These are phyloP conservation scores for Zhuliangozyma parablackwelliae DNA, from an alignment of 1,139 yeast genomes.

Conservation along the genomic window DNA sequence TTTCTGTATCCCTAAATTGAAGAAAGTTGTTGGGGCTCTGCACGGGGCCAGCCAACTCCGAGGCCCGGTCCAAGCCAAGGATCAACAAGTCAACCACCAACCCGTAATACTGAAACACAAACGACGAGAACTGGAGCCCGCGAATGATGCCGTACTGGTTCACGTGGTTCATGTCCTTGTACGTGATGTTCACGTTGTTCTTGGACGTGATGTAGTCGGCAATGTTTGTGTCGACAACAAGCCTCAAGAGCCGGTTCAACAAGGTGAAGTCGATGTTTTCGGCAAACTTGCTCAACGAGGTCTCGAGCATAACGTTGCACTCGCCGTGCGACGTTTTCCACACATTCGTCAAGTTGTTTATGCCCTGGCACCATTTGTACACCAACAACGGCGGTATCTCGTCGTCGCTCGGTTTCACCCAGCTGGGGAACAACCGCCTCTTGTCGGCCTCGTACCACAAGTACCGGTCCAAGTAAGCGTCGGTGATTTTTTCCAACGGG, in stretches of 20 bases:
- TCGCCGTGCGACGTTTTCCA: slow-evolving; percentile 80
- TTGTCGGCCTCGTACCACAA: slow-evolving; percentile 95
- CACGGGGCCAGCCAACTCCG: slow-evolving; percentile 79
- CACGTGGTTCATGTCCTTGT: slow-evolving; percentile 92
- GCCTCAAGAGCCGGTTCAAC: slow-evolving; percentile 71
- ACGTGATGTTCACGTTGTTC: slow-evolving; percentile 75
- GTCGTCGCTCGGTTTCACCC: slow-evolving; percentile 94
- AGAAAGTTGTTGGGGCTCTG: slow-evolving; percentile 71
- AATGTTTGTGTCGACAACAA: slow-evolving; percentile 82
- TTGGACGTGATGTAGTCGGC: slow-evolving; percentile 95
- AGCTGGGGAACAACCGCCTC: slow-evolving; percentile 83
- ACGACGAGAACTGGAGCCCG: slow-evolving; percentile 88
- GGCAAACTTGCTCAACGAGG: slow-evolving; percentile 62
- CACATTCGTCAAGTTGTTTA: slow-evolving; percentile 69
- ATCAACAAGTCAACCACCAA: slow-evolving; percentile 75
- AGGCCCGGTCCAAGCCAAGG: slow-evolving; percentile 82
- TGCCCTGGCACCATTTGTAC: slow-evolving; percentile 95
- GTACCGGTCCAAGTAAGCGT: slow-evolving; percentile 93
- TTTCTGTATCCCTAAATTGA: slow-evolving; percentile 56
- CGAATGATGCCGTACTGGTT: slow-evolving; percentile 84
- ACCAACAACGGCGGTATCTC: slow-evolving; percentile 90
- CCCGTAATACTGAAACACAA: slow-evolving; percentile 87
- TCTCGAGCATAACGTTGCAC: slow-evolving; percentile 79
- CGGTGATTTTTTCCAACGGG: slow-evolving; percentile 92
- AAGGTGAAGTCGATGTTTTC: slow-evolving; percentile 88